Evolutionary conservation across 768 basidiomycete genomes (phyloP).

Genomic region (Tylopilus sp.): DNA sequence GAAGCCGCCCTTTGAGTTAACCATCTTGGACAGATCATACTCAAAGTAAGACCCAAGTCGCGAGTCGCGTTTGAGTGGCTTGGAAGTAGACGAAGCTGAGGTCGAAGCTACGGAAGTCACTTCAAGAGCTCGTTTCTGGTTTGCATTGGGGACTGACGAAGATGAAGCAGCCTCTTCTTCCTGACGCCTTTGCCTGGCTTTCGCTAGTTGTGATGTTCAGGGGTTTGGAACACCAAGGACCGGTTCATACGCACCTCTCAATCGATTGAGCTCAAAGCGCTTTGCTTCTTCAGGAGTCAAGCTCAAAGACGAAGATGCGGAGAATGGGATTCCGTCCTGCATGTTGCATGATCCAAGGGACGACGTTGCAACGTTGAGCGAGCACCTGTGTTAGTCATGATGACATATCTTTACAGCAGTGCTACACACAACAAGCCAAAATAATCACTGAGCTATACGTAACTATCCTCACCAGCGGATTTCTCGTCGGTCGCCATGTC

Average conservation of each 20-base stretch:
- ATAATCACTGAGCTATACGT: not conserved
- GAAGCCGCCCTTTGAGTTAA: conserved; percentile 96
- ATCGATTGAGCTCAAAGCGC: conserved; percentile 73
- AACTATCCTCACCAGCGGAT: conserved; percentile 8
- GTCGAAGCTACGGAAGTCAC: conserved; percentile 54
- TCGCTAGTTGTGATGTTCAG: conserved; percentile 45
- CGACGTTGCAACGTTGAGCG: too few relatives aligned
- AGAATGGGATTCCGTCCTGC: conserved; percentile 6
- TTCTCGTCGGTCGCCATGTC: conserved; percentile 26
- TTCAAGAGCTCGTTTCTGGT: conserved; percentile 71
- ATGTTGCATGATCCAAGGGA: not conserved
- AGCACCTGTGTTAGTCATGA: not conserved
- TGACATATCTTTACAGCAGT: conserved; percentile 15
- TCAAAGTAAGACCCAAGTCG: conserved; percentile 92
- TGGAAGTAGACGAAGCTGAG: conserved; percentile 60
- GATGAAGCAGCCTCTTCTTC: conserved; percentile 54
- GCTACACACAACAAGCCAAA: too few relatives aligned
- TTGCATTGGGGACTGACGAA: conserved; percentile 48
- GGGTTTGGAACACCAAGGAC: not conserved
- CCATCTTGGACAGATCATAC: conserved; percentile 95
- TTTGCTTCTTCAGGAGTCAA: conserved; percentile 67
- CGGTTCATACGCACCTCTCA: conserved; percentile 51
- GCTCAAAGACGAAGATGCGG: conserved; percentile 15
- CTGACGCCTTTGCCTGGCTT: conserved; percentile 66
- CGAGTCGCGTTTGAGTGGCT: conserved; percentile 63